Conservation (phyloP, 495 filamentous ascomycete genomes). For the Umbilicaria muhlenbergii region DNA sequence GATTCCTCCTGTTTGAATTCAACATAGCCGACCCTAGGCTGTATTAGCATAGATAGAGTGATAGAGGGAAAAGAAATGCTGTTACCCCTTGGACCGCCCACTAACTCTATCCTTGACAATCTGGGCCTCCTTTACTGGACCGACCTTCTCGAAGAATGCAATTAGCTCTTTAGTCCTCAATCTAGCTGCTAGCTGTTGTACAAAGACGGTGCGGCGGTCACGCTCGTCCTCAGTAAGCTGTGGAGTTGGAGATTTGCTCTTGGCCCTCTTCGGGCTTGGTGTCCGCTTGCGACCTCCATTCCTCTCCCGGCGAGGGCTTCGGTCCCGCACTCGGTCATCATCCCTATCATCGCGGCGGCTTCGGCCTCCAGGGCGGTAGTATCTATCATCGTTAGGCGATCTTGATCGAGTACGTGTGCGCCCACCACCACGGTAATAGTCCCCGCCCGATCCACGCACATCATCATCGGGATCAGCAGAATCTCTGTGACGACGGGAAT, state of each 20-base stretch:
- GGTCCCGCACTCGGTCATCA: conserved; percentile 28
- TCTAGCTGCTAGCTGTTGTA: conserved; percentile 90
- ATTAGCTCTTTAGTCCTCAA: conserved; percentile 85
- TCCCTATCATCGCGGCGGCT: conserved; percentile 34
- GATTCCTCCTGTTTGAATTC: conserved; percentile 97
- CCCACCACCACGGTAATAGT: conserved; percentile 58
- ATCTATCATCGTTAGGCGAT: conserved; percentile 55
- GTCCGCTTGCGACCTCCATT: conserved; percentile 38
- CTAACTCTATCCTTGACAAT: conserved; percentile 98
- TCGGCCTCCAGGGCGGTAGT: conserved; percentile 61
- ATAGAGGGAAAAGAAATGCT: conserved; percentile 7
- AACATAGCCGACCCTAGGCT: conserved; percentile 85
- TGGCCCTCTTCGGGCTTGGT: conserved; percentile 28
- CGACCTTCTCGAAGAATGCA: conserved; percentile 91
- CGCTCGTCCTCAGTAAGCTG: conserved; percentile 88
- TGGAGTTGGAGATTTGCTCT: conserved; percentile 38
- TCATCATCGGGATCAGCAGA: conserved; percentile 43
- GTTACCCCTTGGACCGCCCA: conserved; percentile 93
- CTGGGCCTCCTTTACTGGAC: conserved; percentile 91
- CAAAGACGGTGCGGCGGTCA: conserved; percentile 92
- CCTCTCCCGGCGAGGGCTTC: conserved; percentile 36
- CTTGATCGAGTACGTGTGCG: conserved; percentile 60
- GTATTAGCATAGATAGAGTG: conserved; percentile 18
- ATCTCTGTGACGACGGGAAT: conserved; percentile 65
- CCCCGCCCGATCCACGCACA: conserved; percentile 48